phyloP scores from a whole-genome alignment of 768 basidiomycete species.

The Lactarius quietus region DNA sequence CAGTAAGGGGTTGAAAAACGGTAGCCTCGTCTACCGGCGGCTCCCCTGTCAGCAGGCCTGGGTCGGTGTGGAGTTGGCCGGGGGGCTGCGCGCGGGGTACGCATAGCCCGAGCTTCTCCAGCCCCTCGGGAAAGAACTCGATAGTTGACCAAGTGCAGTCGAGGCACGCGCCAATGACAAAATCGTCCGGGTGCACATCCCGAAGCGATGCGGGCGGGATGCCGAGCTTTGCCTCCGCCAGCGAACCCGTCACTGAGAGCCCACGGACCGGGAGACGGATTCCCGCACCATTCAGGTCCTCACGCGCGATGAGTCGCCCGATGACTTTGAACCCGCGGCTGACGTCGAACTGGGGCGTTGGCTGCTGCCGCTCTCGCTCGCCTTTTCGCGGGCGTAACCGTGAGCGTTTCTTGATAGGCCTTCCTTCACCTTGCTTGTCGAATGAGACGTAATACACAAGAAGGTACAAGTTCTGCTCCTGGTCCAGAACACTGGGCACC shows the following conservation, averaged over 20 bases:
- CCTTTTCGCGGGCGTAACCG: conserved; percentile 35
- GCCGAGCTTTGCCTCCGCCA: conserved; percentile 40
- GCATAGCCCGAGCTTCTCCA: conserved; percentile 71
- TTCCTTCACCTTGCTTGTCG: conserved; percentile 34
- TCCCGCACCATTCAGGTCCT: conserved; percentile 68
- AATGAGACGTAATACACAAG: conserved; percentile 77
- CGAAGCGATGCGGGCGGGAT: conserved; percentile 37
- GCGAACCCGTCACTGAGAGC: conserved; percentile 58
- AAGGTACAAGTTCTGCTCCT: conserved; percentile 62
- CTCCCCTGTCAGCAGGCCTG: conserved; percentile 34
- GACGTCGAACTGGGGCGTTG: conserved; percentile 36
- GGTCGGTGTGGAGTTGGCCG: conserved; percentile 4
- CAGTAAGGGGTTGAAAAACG: conserved; percentile 44
- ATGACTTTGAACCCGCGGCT: conserved; percentile 67
- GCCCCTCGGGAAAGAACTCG: conserved; percentile 74
- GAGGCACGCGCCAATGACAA: conserved; percentile 57
- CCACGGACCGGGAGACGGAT: conserved; percentile 72
- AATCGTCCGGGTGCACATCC: conserved; percentile 38
- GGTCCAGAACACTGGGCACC: conserved; percentile 35
- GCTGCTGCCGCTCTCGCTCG: conserved; percentile 16
- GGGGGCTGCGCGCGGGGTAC: conserved; percentile 25
- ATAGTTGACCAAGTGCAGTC: conserved; percentile 59
- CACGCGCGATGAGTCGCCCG: conserved; percentile 68
- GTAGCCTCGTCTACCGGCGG: conserved; percentile 42
- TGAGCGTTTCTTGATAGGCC: conserved; percentile 44